phyloP scores from a whole-genome alignment of 1,139 yeast genomes.

The Scheffersomyces cryptocercus region DNA sequence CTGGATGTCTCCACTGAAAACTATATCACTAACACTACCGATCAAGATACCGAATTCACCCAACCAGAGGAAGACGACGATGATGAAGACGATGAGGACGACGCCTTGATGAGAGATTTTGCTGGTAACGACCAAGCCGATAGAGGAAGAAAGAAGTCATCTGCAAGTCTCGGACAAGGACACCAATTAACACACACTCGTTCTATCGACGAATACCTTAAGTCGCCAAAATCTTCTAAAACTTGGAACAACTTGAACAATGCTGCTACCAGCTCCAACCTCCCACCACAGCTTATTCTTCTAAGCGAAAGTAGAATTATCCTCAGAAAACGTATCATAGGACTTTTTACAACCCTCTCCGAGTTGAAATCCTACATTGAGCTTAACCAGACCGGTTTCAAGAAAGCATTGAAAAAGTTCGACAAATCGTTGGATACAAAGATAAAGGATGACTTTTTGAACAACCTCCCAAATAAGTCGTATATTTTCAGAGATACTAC shows the following conservation, averaged over 20 bases:
- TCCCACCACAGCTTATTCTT: conserved; percentile 44
- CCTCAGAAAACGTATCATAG: conserved; percentile 56
- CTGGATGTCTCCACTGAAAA: conserved; percentile 21
- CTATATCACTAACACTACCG: conserved; percentile 23
- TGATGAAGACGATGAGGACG: conserved; percentile 22
- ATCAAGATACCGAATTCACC: conserved; percentile 35
- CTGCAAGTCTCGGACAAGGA: not conserved
- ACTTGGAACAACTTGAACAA: conserved; percentile 35
- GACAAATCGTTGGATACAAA: conserved; percentile 58
- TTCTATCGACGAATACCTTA: conserved; percentile 40
- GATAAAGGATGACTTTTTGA: conserved; percentile 39
- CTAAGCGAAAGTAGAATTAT: conserved; percentile 50
- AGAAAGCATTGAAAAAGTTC: conserved; percentile 67
- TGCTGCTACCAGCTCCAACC: conserved; percentile 14
- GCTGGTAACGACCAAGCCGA: conserved; percentile 4
- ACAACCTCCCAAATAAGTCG: conserved; percentile 30
- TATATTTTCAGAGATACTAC: conserved; percentile 35
- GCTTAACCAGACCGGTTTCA: conserved; percentile 66
- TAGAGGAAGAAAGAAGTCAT: conserved; percentile 5
- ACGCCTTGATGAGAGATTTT: not conserved
- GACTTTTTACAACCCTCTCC: conserved; percentile 58
- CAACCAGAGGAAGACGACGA: conserved; percentile 32
- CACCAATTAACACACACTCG: conserved; percentile 23
- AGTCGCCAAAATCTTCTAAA: conserved; percentile 38
- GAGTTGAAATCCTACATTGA: conserved; percentile 69